These are phyloP conservation scores for Leccinellum albellum DNA, from an alignment of 768 basidiomycete genomes.

Conservation along the genomic window DNA sequence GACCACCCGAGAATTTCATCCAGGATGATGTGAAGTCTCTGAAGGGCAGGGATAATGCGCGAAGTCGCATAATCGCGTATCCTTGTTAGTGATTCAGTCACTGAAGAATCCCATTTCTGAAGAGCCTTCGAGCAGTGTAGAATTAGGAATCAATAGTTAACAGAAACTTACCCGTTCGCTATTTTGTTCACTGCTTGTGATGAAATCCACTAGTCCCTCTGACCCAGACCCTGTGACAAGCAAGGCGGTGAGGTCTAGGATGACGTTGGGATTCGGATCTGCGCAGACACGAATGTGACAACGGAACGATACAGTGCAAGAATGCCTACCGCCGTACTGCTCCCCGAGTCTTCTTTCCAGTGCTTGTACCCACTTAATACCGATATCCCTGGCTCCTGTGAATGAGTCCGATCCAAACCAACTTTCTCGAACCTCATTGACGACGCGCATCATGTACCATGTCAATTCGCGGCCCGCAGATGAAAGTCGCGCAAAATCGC, in stretches of 20 bases:
- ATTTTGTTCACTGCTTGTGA: conserved; percentile 75
- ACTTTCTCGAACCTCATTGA: conserved; percentile 65
- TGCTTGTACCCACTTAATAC: conserved; percentile 66
- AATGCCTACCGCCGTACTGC: conserved; percentile 61
- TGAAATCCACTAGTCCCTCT: conserved; percentile 67
- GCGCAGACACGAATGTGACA: conserved; percentile 13
- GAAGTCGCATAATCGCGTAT: conserved; percentile 73
- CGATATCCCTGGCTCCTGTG: conserved; percentile 67
- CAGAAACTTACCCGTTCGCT: conserved; percentile 63
- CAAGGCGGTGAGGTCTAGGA: conserved; percentile 68
- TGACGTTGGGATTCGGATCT: conserved; percentile 61
- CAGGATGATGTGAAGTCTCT: conserved; percentile 70
- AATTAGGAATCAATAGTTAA: conserved; percentile 9
- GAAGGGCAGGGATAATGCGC: conserved; percentile 67
- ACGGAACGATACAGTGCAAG: conserved; percentile 7
- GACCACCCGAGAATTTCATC: conserved; percentile 82
- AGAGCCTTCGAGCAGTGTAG: conserved; percentile 51
- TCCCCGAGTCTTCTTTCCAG: conserved; percentile 62
- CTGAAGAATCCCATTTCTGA: conserved; percentile 77
- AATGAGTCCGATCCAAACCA: conserved; percentile 72
- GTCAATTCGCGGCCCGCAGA: conserved; percentile 66
- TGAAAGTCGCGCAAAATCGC: conserved; percentile 69
- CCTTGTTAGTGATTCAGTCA: conserved; percentile 65
- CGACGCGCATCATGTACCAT: conserved; percentile 66
- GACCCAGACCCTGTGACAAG: conserved; percentile 70